Conservation (phyloP, 2,329 filamentous ascomycete genomes). For the Pseudopyrenochaeta lycopersici region DNA sequence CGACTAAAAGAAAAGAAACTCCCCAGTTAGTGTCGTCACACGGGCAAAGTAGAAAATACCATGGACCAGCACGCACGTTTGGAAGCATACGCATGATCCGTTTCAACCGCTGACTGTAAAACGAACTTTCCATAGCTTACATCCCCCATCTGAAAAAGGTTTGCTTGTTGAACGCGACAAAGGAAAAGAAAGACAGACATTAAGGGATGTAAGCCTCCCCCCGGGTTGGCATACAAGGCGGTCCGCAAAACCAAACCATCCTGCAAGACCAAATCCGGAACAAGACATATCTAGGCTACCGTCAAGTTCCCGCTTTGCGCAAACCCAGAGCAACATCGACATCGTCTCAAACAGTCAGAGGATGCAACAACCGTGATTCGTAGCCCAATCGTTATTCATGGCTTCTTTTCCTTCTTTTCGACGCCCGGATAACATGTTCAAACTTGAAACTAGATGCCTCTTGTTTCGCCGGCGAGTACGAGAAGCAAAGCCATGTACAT, state of each 20-base stretch:
- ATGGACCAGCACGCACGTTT: background rate
- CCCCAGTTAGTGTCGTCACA: background rate
- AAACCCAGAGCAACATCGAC: slow-evolving; percentile 25
- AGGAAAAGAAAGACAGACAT: slow-evolving; percentile 39
- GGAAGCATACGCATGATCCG: slow-evolving; percentile 22
- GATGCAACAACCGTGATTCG: slow-evolving; percentile 33
- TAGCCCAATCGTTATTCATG: slow-evolving; percentile 35
- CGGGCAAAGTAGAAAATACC: background rate
- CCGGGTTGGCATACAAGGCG: slow-evolving; percentile 14
- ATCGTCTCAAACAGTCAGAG: slow-evolving; percentile 18
- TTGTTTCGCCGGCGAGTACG: slow-evolving; percentile 35
- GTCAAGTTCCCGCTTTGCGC: slow-evolving; percentile 1
- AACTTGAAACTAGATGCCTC: slow-evolving; percentile 23
- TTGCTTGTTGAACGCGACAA: slow-evolving; percentile 35
- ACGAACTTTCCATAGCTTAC: slow-evolving; percentile 29
- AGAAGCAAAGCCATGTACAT: slow-evolving; percentile 25
- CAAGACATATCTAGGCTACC: slow-evolving; percentile 3
- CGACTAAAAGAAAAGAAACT: too few relatives aligned
- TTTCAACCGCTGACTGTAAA: slow-evolving; percentile 20
- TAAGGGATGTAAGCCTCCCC: slow-evolving; percentile 23
- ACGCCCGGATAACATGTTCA: slow-evolving; percentile 13
- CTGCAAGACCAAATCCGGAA: slow-evolving; percentile 10
- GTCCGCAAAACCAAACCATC: slow-evolving; percentile 23
- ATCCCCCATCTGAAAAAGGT: slow-evolving; percentile 28
- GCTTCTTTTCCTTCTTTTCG: slow-evolving; percentile 22